A percentile compares a stretch with the other conserved stretches of the same genome.
Conservation (phyloP, 1,139 yeast species). For the Geotrichum histeridarum region DNA sequence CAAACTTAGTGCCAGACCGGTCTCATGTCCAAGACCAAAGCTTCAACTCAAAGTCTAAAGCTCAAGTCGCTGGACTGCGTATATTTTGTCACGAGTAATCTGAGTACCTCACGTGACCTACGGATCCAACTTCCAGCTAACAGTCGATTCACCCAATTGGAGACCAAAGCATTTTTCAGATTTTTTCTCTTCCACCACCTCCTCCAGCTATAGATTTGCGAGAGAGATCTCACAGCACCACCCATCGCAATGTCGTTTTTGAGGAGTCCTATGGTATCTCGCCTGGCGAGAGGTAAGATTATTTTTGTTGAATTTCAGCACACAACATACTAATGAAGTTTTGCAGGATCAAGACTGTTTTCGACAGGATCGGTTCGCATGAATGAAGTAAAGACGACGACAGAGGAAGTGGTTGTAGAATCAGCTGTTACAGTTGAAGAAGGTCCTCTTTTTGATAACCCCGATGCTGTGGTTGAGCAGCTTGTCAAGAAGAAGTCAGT, state of each 20-base stretch:
- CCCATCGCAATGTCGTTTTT: slow-evolving; percentile 6
- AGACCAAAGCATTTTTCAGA: background rate
- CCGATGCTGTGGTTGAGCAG: slow-evolving; percentile 7
- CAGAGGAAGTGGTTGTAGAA: background rate
- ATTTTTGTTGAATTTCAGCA: background rate
- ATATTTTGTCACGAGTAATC: background rate
- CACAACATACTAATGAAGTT: background rate
- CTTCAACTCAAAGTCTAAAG: too few relatives aligned
- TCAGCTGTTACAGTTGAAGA: background rate
- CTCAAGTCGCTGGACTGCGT: background rate
- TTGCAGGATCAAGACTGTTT: slow-evolving; percentile 8
- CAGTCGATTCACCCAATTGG: background rate
- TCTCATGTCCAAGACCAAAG: too few relatives aligned
- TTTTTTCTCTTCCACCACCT: background rate
- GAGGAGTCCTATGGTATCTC: slow-evolving; percentile 11
- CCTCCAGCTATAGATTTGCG: background rate
- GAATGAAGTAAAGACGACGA: slow-evolving; percentile 1
- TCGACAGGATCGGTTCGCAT: slow-evolving; percentile 1
- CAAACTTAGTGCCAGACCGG: too few relatives aligned
- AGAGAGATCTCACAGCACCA: background rate
- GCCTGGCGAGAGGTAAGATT: slow-evolving; percentile 11
- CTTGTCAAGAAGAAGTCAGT: slow-evolving; percentile 2
- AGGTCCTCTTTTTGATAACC: background rate
- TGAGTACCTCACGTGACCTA: background rate
- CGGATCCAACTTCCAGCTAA: too few relatives aligned